phyloP scores from a whole-genome alignment of 1,139 yeast species.

The Kodamaea suecica region DNA sequence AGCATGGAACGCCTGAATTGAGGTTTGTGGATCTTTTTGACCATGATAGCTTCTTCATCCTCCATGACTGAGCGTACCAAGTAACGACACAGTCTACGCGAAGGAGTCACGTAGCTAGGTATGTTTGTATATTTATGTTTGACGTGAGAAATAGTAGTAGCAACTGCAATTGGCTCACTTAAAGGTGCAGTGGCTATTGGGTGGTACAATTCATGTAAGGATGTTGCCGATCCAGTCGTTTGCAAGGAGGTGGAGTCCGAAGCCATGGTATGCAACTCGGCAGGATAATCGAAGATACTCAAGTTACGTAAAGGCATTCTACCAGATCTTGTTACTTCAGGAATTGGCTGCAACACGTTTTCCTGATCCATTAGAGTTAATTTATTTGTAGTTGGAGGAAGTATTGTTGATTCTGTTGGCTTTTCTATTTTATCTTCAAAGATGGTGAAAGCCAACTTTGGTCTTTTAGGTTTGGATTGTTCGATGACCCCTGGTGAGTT shows the following conservation, averaged over 20 bases:
- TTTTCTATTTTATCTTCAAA: constrained; percentile 32
- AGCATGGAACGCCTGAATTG: constrained; percentile 31
- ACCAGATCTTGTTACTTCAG: constrained; percentile 15
- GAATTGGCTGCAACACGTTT: constrained; percentile 42
- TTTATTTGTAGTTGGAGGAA: constrained; percentile 20
- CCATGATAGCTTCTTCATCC: constrained; percentile 19
- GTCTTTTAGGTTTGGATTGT: constrained; percentile 15
- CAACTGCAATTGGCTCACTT: constrained; percentile 29
- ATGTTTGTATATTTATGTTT: constrained; percentile 27
- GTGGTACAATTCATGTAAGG: constrained; percentile 32
- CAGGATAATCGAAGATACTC: constrained; percentile 34
- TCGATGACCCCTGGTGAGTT: neutral
- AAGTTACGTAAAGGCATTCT: constrained; percentile 36
- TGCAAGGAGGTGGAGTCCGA: constrained; percentile 18
- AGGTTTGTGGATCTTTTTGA: constrained; percentile 20
- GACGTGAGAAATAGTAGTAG: neutral
- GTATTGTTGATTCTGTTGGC: constrained; percentile 4
- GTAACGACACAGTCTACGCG: constrained; percentile 24
- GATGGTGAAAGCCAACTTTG: constrained; percentile 32
- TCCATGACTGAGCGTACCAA: constrained; percentile 23
- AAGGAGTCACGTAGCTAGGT: constrained; percentile 37
- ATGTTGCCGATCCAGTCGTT: too few species aligned
- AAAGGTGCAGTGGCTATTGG: constrained; percentile 34
- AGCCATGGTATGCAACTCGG: constrained; percentile 22
- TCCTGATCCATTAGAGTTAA: constrained; percentile 41